Conservation (phyloP, 306 rosid genomes). For the Herpetospermum pedunculosum region DNA sequence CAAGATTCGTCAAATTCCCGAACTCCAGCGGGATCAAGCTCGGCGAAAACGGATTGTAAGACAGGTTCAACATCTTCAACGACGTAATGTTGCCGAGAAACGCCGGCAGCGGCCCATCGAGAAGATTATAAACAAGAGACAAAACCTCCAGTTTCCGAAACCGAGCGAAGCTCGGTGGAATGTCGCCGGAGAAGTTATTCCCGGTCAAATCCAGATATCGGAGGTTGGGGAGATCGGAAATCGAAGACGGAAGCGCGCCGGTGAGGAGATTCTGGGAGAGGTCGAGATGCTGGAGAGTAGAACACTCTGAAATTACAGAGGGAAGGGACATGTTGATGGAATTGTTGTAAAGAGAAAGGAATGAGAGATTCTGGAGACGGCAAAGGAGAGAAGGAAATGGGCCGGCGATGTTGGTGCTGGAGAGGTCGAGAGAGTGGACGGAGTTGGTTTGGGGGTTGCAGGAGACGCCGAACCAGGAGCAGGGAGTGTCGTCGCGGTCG, state of each 20-base stretch:
- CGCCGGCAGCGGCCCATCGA: slow-evolving; percentile 53
- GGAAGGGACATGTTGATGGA: slow-evolving; percentile 52
- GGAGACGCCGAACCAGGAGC: slow-evolving; percentile 38
- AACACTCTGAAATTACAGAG: slow-evolving; percentile 38
- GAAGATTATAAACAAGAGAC: slow-evolving; percentile 79
- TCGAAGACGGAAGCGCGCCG: slow-evolving; percentile 59
- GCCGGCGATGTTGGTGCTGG: slow-evolving; percentile 74
- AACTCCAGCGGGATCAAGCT: slow-evolving; percentile 69
- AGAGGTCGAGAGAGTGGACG: slow-evolving; percentile 57
- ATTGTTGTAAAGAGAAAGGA: slow-evolving; percentile 44
- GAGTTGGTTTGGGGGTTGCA: slow-evolving; percentile 51
- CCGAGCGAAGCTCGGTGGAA: slow-evolving; percentile 47
- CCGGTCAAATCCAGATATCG: slow-evolving; percentile 76
- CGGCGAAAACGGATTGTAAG: slow-evolving; percentile 58
- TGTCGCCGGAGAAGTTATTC: slow-evolving; percentile 59
- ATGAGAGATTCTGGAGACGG: slow-evolving; percentile 27
- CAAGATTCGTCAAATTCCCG: slow-evolving; percentile 70
- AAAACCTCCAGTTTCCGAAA: slow-evolving; percentile 61
- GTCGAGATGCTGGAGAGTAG: slow-evolving; percentile 53
- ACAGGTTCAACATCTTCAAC: slow-evolving; percentile 61
- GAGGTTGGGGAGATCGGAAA: slow-evolving; percentile 74
- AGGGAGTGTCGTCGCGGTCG: slow-evolving; percentile 8
- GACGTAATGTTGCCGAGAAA: slow-evolving; percentile 53
- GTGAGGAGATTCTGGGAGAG: slow-evolving; percentile 72
- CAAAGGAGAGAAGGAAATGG: slow-evolving; percentile 34